A percentile compares a stretch with the other conserved stretches of the same genome.
Evolutionary conservation across 2,329 filamentous ascomycete genomes (phyloP).

Genomic region (Alternaria hordeiaustralica): DNA sequence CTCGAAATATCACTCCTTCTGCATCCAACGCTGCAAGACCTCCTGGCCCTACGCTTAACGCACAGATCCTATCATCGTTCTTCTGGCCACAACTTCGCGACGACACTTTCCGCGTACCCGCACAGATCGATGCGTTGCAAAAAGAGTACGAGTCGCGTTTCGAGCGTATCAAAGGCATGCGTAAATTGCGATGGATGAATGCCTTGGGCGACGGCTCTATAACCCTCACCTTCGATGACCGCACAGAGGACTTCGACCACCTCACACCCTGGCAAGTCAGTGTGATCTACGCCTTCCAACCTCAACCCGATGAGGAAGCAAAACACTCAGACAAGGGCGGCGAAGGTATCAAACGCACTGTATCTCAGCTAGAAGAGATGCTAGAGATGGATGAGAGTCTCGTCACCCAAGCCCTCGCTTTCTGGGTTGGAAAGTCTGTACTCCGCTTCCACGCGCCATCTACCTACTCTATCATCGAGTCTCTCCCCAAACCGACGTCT

Average conservation of each 20-base stretch:
- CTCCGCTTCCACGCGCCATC: constrained; percentile 59
- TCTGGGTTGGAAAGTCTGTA: constrained; percentile 74
- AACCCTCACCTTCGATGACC: constrained; percentile 82
- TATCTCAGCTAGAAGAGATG: constrained; percentile 56
- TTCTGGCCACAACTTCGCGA: constrained; percentile 88
- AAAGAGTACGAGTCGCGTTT: constrained; percentile 76
- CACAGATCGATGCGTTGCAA: constrained; percentile 66
- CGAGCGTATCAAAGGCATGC: constrained; percentile 77
- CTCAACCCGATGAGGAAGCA: constrained; percentile 46
- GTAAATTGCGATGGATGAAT: constrained; percentile 88
- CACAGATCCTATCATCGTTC: constrained; percentile 87
- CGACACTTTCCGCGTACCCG: constrained; percentile 71
- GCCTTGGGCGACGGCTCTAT: constrained; percentile 81
- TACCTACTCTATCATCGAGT: constrained; percentile 72
- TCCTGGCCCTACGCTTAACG: constrained; percentile 62
- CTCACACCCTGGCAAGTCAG: constrained; percentile 86
- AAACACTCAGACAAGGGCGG: constrained; percentile 22
- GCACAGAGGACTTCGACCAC: constrained; percentile 74
- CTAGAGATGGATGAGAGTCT: constrained; percentile 79
- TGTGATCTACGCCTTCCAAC: constrained; percentile 83
- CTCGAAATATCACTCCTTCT: constrained; percentile 17
- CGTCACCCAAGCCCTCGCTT: constrained; percentile 69
- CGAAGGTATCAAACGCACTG: constrained; percentile 47
- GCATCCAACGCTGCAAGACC: constrained; percentile 31
- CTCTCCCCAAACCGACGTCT: constrained; percentile 36